A percentile compares a stretch with the other conserved stretches of the same genome.
These are phyloP conservation scores for Lipomyces sp. DNA, from an alignment of 805 yeast species.

Conservation along the genomic window DNA sequence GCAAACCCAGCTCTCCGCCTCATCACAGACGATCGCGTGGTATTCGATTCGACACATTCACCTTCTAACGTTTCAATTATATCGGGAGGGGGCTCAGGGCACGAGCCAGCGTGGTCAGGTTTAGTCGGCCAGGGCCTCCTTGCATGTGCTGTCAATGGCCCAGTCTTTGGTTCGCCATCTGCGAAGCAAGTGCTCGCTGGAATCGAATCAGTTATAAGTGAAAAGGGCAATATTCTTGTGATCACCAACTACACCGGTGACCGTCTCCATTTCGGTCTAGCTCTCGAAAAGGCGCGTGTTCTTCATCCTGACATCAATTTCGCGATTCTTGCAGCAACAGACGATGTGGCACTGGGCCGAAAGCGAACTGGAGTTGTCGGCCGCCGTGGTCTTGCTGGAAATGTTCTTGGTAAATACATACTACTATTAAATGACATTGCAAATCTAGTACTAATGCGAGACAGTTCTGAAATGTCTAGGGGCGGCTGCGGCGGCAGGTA, in stretches of 20 bases:
- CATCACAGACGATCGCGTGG: constrained; percentile 50
- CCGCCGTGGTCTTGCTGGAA: constrained; percentile 91
- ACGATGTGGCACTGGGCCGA: constrained; percentile 90
- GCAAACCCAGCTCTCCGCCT: constrained; percentile 54
- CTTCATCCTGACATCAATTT: constrained; percentile 7
- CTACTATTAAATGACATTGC: background rate
- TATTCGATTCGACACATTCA: constrained; percentile 33
- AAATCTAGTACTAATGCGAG: background rate
- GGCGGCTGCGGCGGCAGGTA: constrained; percentile 54
- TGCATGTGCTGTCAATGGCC: constrained; percentile 85
- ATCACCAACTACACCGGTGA: constrained; percentile 96
- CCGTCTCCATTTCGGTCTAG: constrained; percentile 85
- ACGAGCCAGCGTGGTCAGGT: constrained; percentile 91
- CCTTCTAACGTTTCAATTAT: constrained; percentile 53
- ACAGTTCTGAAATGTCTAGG: constrained; percentile 80
- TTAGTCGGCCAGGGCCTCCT: constrained; percentile 80
- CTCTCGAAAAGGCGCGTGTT: constrained; percentile 59
- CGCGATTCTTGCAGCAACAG: constrained; percentile 71
- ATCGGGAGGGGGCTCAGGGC: constrained; percentile 95
- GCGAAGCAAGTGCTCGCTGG: constrained; percentile 79
- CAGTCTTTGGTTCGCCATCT: constrained; percentile 88
- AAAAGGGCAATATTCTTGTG: constrained; percentile 64
- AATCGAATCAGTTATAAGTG: constrained; percentile 40
- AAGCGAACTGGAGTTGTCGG: constrained; percentile 88
- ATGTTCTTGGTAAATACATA: constrained; percentile 47